Evolutionary conservation across 2,329 filamentous ascomycete genomes (phyloP), one percentile per base, ranked within the genome.

Genomic region (Exutisphaerella laricina): DNA sequence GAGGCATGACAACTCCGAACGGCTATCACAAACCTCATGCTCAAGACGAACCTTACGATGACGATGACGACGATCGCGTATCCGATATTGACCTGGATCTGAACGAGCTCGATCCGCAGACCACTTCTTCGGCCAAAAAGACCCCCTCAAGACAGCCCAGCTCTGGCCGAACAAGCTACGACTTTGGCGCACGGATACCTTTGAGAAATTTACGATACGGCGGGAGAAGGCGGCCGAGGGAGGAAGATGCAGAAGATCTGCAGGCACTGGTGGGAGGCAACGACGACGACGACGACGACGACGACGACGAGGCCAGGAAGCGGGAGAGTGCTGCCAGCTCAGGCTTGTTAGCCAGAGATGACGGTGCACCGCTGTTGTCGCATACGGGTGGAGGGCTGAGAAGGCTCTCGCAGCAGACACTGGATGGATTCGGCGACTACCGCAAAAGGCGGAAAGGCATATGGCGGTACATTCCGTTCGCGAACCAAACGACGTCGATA

Each of bases 11-110:
- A 45, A 59, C 63, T 45, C 62, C 69, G 35, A 66, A 68, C 59
- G 63, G 66, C 58, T 69, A 71, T 60, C 65, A 67, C 59, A 63
- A 66, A 51, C 66, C 77, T 59, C 75, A 82, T 63, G 75, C 77
- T 59, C 80, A 80, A 66, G 79, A 84, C 66, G 79, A 77, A 47
- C 74, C 75, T 48, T 66, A 71, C 58, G 72, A 80, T 45, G 48
- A 57, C 39, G 41, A 48, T 26, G 47, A 58, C 44, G 47, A 58
- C 44, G 53, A 59, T 32, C 51, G 55, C 61, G 85, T 89, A 63
- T 86, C 82, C 37, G 84, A 90, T 62, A 78, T 83, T 55, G 82
- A 86, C 50, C 73, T 92, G 58, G 84, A 89, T 57, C 75, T 88
- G 55, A 77, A 87, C 59, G 86, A 90, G 71, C 80, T 92, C 54